Base-by-base conservation (phyloP, 2,329 filamentous ascomycete species). In the Zymoseptoria passerinii region DNA sequence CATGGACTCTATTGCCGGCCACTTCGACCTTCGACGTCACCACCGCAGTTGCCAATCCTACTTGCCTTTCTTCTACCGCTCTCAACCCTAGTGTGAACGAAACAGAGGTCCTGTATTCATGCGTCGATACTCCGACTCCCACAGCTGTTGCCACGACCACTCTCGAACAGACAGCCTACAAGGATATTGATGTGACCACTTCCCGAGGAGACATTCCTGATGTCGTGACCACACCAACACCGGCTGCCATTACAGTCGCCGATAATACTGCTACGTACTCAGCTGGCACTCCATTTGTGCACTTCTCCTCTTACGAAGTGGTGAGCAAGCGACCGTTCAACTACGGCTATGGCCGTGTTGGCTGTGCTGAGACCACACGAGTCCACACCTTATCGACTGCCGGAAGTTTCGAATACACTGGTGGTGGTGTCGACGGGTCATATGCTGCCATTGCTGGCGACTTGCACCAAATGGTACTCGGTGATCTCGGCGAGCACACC, bases 241-340 rank as follows among this genome's bases (percentile, higher is more conserved):
- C 67, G 8, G 66, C 70, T 5, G 62, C 65, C 8, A 60, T 67
- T 20, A 70, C 67, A 1, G 55, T 71, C 16, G 56, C 58, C 3
- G 63, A 64, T 40, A 61, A 60, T 8, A 60, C 48, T 49, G 56
- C 52, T 40, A 66, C 64, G 9, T 66, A 63, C 53, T 58, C 64
- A 8, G 61, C 68, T 64, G 50, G 68, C 16, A 76, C 75, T 0
- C 73, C 76, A 0, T 75, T 77, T 51, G 71, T 77, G 6, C 74
- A 75, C 59, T 76, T 78, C 62, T 73, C 72, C 18, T 67, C 67
- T 4, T 78, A 77, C 58, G 74, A 77, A 58, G 68, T 78, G n/a
- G 72, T 74, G 53, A 70, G 59, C 28, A 67, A 68, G 44, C 57
- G 64, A n/a, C 61, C 63, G 3, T 65, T 65, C 13, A 67, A 62